A percentile compares a stretch with the other conserved stretches of the same genome.
Evolutionary conservation across 331 rosid species (phyloP).

Genomic region (Pyrus hybrid): DNA sequence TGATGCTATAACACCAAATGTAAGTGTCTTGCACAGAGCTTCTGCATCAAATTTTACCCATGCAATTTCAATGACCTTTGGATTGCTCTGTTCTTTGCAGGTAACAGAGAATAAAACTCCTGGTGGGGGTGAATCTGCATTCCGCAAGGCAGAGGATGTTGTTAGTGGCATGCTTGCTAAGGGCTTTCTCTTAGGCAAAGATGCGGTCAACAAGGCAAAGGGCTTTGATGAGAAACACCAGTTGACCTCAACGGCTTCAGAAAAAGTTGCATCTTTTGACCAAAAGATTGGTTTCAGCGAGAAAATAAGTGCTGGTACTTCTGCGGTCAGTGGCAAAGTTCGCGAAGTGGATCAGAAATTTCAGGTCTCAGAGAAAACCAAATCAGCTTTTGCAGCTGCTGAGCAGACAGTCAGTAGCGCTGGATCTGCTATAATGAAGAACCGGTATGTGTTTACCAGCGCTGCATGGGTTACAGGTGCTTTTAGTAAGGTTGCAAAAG

Average conservation of each 20-base stretch:
- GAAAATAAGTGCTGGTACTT: constrained; percentile 75
- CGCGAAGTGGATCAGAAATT: constrained; percentile 92
- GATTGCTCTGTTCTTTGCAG: constrained; percentile 25
- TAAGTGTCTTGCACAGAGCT: constrained; percentile 28
- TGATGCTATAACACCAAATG: constrained; percentile 49
- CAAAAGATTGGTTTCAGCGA: constrained; percentile 79
- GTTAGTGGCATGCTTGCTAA: constrained; percentile 82
- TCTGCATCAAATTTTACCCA: background rate
- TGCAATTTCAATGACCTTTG: constrained; percentile 6
- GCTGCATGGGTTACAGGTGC: constrained; percentile 92
- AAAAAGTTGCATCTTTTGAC: constrained; percentile 74
- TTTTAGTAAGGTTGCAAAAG: constrained; percentile 74
- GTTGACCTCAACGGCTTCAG: constrained; percentile 74
- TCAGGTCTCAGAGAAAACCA: constrained; percentile 95
- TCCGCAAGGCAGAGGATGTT: constrained; percentile 89
- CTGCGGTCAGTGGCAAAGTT: constrained; percentile 69
- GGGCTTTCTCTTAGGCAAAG: constrained; percentile 90
- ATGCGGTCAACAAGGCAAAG: constrained; percentile 81
- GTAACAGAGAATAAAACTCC: constrained; percentile 38
- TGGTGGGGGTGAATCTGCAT: constrained; percentile 59
- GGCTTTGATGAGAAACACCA: constrained; percentile 80
- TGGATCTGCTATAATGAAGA: constrained; percentile 94
- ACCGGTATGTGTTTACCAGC: constrained; percentile 67
- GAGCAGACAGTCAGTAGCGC: constrained; percentile 77
- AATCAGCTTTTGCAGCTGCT: constrained; percentile 86